These are phyloP conservation scores for Harringtonia lauricola DNA, from an alignment of 2,329 filamentous ascomycete genomes.

Conservation along the genomic window DNA sequence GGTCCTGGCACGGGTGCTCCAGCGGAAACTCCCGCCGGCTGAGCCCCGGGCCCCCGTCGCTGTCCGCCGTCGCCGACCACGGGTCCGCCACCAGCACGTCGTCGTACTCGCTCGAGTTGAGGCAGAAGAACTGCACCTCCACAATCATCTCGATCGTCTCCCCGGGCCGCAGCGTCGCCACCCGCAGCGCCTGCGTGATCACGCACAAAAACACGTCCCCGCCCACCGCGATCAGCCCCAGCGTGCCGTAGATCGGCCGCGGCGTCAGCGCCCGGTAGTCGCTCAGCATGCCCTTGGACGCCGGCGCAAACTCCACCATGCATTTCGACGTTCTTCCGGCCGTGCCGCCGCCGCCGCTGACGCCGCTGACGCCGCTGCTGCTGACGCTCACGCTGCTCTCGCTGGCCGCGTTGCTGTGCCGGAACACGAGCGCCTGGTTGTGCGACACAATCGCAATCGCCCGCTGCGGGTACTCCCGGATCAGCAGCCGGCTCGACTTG, in stretches of 20 bases:
- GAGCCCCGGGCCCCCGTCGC: slow-evolving; percentile 38
- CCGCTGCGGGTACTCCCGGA: slow-evolving; percentile 78
- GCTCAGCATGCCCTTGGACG: slow-evolving; percentile 53
- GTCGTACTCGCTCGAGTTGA: slow-evolving; percentile 81
- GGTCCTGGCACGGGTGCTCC: slow-evolving; percentile 80
- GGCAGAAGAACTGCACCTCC: slow-evolving; percentile 82
- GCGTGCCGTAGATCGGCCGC: slow-evolving; percentile 69
- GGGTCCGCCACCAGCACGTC: slow-evolving; percentile 51
- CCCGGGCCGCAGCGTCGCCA: slow-evolving; percentile 72
- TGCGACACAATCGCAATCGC: slow-evolving; percentile 77
- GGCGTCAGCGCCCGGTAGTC: slow-evolving; percentile 69
- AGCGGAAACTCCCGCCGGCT: slow-evolving; percentile 58
- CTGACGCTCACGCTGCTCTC: slow-evolving; percentile 42
- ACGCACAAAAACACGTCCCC: slow-evolving; percentile 86
- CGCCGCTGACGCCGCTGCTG: slow-evolving; percentile 23
- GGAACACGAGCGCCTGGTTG: slow-evolving; percentile 73
- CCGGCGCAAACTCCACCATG: slow-evolving; percentile 75
- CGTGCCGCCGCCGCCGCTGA: slow-evolving; percentile 23
- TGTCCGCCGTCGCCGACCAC: slow-evolving; percentile 23
- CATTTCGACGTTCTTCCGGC: slow-evolving; percentile 48
- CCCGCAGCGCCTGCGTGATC: slow-evolving; percentile 66
- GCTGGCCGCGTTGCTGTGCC: slow-evolving; percentile 58
- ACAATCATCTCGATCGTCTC: slow-evolving; percentile 84
- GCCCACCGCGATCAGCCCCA: slow-evolving; percentile 76
- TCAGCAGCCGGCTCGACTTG: slow-evolving; percentile 64